Conservation (phyloP, 257 asterid species). For the Lycium ferocissimum region DNA sequence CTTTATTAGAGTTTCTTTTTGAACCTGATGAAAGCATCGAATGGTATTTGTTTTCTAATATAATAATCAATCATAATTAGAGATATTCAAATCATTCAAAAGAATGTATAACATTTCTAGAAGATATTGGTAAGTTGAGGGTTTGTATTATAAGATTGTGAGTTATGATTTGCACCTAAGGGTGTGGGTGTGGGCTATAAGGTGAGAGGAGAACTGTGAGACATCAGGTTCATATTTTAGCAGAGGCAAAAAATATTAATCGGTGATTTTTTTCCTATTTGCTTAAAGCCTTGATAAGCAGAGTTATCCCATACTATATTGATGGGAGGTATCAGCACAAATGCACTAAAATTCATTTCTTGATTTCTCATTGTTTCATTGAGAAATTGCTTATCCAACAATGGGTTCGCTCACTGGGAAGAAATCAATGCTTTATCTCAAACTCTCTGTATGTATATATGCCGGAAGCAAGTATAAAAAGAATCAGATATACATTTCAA, state of each 20-base stretch:
- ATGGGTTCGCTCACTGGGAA: too few relatives aligned
- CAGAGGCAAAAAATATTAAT: not conserved
- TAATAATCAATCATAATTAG: not conserved
- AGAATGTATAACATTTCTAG: not conserved
- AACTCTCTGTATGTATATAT: too few relatives aligned
- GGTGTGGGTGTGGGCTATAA: not conserved
- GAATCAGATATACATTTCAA: not conserved
- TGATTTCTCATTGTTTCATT: too few relatives aligned
- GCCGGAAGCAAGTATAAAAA: too few relatives aligned
- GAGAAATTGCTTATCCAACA: too few relatives aligned
- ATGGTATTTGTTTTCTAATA: not conserved
- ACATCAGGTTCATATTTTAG: not conserved
- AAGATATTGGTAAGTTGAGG: not conserved
- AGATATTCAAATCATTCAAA: not conserved
- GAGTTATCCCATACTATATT: not conserved
- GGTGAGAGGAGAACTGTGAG: not conserved
- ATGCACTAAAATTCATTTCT: too few relatives aligned
- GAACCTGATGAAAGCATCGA: not conserved
- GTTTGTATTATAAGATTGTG: not conserved
- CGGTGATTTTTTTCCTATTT: not conserved
- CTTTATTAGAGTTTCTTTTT: not conserved
- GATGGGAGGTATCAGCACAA: too few relatives aligned
- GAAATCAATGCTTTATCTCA: too few relatives aligned
- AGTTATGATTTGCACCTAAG: not conserved
- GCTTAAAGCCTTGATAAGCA: not conserved